Evolutionary conservation across 192 early-diverging fungal genomes (phyloP).

Genomic region (Mortierella antarctica): DNA sequence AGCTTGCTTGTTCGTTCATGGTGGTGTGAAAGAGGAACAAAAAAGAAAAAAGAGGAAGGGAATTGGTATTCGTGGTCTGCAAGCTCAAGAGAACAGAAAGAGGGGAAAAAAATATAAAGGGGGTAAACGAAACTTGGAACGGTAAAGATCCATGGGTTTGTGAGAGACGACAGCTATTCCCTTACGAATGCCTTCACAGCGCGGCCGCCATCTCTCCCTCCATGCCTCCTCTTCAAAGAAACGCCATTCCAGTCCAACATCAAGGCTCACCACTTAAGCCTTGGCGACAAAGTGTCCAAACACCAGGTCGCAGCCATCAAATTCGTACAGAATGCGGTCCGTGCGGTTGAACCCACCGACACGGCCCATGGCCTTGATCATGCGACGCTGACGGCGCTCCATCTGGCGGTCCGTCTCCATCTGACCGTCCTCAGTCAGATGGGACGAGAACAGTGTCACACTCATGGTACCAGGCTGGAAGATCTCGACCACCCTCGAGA

Average conservation of each 20-base stretch:
- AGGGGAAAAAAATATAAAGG: constrained; percentile 11
- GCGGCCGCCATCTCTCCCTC: constrained; percentile 7
- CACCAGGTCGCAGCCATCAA: constrained; percentile 83
- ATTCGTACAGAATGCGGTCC: constrained; percentile 82
- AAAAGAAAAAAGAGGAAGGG: constrained; percentile 32
- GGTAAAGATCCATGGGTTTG: constrained; percentile 4
- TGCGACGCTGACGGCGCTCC: constrained; percentile 48
- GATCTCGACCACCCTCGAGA: constrained; percentile 75
- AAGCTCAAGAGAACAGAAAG: constrained; percentile 14
- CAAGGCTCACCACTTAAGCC: constrained; percentile 19
- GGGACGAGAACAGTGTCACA: constrained; percentile 70
- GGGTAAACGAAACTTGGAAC: background rate
- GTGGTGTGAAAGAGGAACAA: background rate
- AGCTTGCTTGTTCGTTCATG: no score
- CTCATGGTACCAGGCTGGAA: constrained; percentile 91
- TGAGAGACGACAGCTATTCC: constrained; percentile 19
- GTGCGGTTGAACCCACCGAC: constrained; percentile 71
- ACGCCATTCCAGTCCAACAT: background rate
- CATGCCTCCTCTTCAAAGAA: constrained; percentile 14
- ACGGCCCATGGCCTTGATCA: constrained; percentile 59
- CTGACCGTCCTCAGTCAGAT: constrained; percentile 57
- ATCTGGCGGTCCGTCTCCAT: constrained; percentile 45
- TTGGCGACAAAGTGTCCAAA: constrained; percentile 75
- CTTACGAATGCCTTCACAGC: constrained; percentile 19
- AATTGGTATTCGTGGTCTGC: constrained; percentile 35